Evolutionary conservation across 768 basidiomycete species (phyloP), one percentile per base, ranked within the genome.

Genomic region (Tylopilus sp.): DNA sequence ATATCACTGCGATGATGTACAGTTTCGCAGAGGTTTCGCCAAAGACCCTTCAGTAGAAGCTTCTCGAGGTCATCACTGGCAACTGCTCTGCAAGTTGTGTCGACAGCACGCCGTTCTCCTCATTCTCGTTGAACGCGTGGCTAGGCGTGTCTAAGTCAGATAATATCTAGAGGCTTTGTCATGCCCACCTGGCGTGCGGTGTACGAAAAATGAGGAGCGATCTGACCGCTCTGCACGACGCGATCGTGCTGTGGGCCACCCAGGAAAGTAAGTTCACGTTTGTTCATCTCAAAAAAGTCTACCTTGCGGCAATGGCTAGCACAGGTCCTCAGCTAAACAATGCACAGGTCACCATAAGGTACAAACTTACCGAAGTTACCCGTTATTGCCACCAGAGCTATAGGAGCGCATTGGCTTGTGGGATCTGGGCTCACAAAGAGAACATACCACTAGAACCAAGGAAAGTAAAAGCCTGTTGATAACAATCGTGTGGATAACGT

Each of bases 251-350:
- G 42, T 30, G 49, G 31, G 18, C 18, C 18, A 43, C 40, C 17
- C 13, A 2, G 17, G 12, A 31, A 22, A 44, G 36, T 44, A 40
- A 35, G 18, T 18, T 20, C 30, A 36, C 23, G 13, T 13, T 9
- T 10, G 4, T 30, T 33, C 17, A 4, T 20, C 12, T 21, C 38
- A 11, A 23, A 30, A 33, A 6, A 0, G 2, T 12, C n/a, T 57
- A 61, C 59, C 59, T 61, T 45, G 30, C 21, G 13, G 30, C 15
- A 21, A 56, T 26, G 23, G 57, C 59, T 60, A n/a, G n/a, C n/a
- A n/a, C n/a, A n/a, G n/a, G n/a, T n/a, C n/a, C n/a, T n/a, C n/a
- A n/a, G n/a, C n/a, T n/a, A n/a, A n/a, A n/a, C n/a, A n/a, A n/a
- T n/a, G n/a, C n/a, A n/a, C n/a, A n/a, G n/a, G n/a, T n/a, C n/a